Evolutionary conservation across 2,329 filamentous ascomycete genomes (phyloP).

Genomic region (Cordyceps tenuipes): DNA sequence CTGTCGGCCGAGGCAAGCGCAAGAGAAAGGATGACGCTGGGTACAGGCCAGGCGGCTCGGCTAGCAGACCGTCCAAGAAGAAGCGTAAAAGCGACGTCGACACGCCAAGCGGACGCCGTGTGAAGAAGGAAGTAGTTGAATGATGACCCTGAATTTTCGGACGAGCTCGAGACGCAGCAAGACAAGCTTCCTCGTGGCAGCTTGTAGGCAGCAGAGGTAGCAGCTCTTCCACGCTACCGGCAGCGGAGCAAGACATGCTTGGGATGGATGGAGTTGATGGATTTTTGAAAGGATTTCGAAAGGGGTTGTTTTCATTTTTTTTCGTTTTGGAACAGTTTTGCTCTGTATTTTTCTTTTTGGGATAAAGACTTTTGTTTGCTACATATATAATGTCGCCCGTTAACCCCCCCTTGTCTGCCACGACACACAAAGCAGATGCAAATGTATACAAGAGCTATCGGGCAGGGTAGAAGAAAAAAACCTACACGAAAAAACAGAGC

Average conservation of each 20-base stretch:
- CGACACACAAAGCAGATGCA: not conserved
- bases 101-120: conserved; percentile 27
- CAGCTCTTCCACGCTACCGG: not conserved
- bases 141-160: not conserved
- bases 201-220: not conserved
- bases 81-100: conserved; percentile 49
- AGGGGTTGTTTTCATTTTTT: not conserved
- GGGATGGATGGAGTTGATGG: not conserved
- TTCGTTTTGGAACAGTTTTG: not conserved
- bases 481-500: not conserved
- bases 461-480: not conserved
- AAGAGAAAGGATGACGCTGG: conserved; percentile 53
- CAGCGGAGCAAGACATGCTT: not conserved
- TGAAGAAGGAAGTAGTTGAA: conserved; percentile 25
- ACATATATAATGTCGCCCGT: not conserved
- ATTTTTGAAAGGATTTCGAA: not conserved
- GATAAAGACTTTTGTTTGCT: not conserved
- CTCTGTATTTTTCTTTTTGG: not conserved
- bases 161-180: not conserved
- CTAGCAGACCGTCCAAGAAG: conserved; percentile 45
- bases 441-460: not conserved
- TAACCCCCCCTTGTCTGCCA: not conserved
- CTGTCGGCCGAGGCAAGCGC: conserved; percentile 32
- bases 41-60: conserved; percentile 51
- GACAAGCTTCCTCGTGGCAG: not conserved